A percentile compares a stretch with the other conserved stretches of the same genome.
Evolutionary conservation across 768 basidiomycete genomes (phyloP).

Genomic region (Panaeolus cyanescens): DNA sequence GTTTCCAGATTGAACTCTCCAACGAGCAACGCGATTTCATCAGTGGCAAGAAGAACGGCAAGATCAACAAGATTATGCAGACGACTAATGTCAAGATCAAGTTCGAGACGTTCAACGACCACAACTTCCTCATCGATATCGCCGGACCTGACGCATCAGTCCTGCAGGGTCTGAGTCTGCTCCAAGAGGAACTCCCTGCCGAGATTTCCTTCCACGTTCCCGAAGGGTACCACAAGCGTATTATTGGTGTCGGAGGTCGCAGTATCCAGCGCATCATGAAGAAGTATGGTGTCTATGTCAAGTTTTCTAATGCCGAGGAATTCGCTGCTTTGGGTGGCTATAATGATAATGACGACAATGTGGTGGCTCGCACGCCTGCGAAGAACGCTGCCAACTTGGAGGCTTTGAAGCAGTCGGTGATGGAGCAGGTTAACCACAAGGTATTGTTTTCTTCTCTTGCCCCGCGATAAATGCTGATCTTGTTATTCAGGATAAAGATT

Average conservation of each 20-base stretch:
- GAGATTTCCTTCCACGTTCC: conserved; percentile 99
- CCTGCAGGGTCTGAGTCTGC: conserved; percentile 81
- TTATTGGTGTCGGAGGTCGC: conserved; percentile 96
- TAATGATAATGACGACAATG: conserved; percentile 97
- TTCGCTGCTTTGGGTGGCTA: conserved; percentile 94
- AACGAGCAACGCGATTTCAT: conserved; percentile 99
- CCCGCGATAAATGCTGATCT: background rate
- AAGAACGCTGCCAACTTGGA: conserved; percentile 97
- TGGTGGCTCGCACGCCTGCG: conserved; percentile 95
- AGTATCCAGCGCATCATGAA: conserved; percentile 99
- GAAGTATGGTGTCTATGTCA: conserved; percentile 99
- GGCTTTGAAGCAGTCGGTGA: conserved; percentile 92
- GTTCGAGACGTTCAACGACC: conserved; percentile 97
- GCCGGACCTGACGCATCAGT: conserved; percentile 84
- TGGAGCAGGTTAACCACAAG: conserved; percentile 98
- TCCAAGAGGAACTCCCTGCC: conserved; percentile 97
- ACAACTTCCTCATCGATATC: conserved; percentile 93
- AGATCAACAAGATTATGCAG: conserved; percentile 99
- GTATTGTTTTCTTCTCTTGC: conserved; percentile 33
- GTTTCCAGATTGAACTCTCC: conserved; percentile 96
- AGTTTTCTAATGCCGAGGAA: conserved; percentile 97
- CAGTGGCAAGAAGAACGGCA: conserved; percentile 98
- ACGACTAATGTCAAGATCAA: conserved; percentile 97
- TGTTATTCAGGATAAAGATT: conserved; percentile 85
- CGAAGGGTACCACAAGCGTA: conserved; percentile 97